These are phyloP conservation scores for Penicillium sp. DNA, from an alignment of 2,329 filamentous ascomycete genomes.

Conservation along the genomic window DNA sequence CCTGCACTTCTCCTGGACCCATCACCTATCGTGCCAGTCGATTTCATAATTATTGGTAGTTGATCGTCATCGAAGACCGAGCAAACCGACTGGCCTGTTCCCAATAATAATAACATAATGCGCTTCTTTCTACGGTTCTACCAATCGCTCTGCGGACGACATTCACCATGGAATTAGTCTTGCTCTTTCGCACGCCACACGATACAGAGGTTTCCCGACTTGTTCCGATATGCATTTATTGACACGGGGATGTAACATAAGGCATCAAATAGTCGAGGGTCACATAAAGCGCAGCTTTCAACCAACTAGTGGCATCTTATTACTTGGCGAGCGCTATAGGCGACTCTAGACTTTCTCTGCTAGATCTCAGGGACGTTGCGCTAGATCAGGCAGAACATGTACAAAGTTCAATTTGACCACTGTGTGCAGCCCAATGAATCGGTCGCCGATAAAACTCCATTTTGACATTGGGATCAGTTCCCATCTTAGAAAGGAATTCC, in stretches of 20 bases:
- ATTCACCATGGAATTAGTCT: slow-evolving; percentile 14
- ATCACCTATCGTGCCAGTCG: no score
- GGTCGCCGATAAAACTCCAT: no score
- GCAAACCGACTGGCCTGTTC: slow-evolving; percentile 16
- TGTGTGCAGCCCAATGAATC: no score
- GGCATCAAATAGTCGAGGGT: slow-evolving; percentile 13
- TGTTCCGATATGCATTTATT: slow-evolving; percentile 8
- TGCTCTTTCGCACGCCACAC: slow-evolving; percentile 11
- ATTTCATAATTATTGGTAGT: no score
- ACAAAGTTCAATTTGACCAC: no score
- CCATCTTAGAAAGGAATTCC: no score
- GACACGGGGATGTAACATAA: slow-evolving; percentile 12
- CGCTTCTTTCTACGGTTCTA: slow-evolving; percentile 15
- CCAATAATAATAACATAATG: slow-evolving; percentile 13
- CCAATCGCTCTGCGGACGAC: slow-evolving; percentile 12
- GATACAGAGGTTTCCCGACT: slow-evolving; percentile 11
- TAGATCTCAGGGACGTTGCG: no score
- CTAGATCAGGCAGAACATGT: no score
- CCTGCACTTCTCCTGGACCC: no score
- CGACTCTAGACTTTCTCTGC: slow-evolving; percentile 13
- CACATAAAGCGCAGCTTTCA: slow-evolving; percentile 4
- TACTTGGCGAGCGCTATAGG: slow-evolving; percentile 9
- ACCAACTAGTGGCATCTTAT: slow-evolving; percentile 2
- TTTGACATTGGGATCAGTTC: no score
- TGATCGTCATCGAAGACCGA: no score